Evolutionary conservation across 2,329 filamentous ascomycete species (phyloP), one percentile per base, ranked within the genome.

Genomic region (Mycosphaerella arachidis): DNA sequence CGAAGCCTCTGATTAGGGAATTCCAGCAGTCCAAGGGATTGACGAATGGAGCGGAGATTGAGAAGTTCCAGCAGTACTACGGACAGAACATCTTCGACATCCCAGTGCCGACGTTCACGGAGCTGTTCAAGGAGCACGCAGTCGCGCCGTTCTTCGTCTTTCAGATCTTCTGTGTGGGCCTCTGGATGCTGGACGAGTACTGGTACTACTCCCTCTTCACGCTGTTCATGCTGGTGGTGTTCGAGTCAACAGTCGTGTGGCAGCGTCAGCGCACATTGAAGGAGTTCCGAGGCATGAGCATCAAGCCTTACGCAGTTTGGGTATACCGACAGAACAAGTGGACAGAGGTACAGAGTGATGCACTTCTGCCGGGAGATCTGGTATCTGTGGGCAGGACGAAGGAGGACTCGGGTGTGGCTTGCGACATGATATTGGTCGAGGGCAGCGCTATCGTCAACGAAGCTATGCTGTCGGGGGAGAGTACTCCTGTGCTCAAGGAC

Each of bases 171-270:
- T 99, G 95, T 70, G 94, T 99, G 60, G 95, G 94, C 16, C 80
- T 99, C 62, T 99, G 94, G 94, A 91, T 97, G 87, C 80, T 99
- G 73, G 94, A 99, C 73, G 95, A 99, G 78, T 99, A 97, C 79
- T 99, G 95, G 94, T 99, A 99, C 81, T 99, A 99, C 79, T 97
- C 94, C 63, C 85, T 99, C 20, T 99, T 99, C 77, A 99, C 95
- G 0, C 86, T 99, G 24, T 92, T 97, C 79, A 99, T 99, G 95
- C 85, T 99, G 58, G 91, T 99, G 67, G 88, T 86, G 60, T 99
- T 99, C 69, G 94, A 99, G 80, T 97, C 92, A 75, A 99, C 94
- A 2, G 95, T 99, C 40, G 95, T 99, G 16, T 99, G 94, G 95
- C 94, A 99, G 79, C 87, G 94, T 62, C 94, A 99, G 83, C 85